phyloP scores from a whole-genome alignment of 345 rosid genomes.

The Clausena lansium region DNA sequence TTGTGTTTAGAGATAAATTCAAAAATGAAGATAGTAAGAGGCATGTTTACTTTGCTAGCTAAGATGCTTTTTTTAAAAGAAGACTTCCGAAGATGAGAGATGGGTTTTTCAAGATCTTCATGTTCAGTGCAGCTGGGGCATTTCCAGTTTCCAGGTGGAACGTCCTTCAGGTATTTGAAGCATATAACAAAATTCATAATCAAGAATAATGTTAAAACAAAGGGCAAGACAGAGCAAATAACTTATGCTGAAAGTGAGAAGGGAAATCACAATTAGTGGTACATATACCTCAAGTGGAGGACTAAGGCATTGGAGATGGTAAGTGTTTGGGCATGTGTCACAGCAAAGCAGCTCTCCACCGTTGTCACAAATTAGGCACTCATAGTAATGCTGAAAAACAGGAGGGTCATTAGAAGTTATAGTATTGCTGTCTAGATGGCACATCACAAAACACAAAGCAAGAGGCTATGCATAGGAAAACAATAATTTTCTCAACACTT shows the following conservation, averaged over 20 bases:
- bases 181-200: not conserved
- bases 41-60: not conserved
- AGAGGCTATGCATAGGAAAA: not conserved
- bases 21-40: not conserved
- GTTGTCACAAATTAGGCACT: not conserved
- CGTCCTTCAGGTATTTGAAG: not conserved
- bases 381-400: not conserved
- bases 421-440: not conserved
- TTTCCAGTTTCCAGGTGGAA: not conserved
- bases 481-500: not conserved
- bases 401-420: not conserved
- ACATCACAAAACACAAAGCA: not conserved
- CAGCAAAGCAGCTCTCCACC: slow-evolving; percentile 6
- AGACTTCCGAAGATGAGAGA: not conserved
- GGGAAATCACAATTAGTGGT: not conserved
- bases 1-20: not conserved
- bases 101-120: not conserved
- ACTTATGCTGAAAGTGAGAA: not conserved
- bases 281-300: slow-evolving; percentile 2
- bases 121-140: not conserved
- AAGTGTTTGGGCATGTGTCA: slow-evolving; percentile 2
- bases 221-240: not conserved
- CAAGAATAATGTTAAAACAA: not conserved
- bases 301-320: slow-evolving; percentile 3
- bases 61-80: not conserved